Conservation (phyloP, 306 rosid species). For the Casuarina glauca region DNA sequence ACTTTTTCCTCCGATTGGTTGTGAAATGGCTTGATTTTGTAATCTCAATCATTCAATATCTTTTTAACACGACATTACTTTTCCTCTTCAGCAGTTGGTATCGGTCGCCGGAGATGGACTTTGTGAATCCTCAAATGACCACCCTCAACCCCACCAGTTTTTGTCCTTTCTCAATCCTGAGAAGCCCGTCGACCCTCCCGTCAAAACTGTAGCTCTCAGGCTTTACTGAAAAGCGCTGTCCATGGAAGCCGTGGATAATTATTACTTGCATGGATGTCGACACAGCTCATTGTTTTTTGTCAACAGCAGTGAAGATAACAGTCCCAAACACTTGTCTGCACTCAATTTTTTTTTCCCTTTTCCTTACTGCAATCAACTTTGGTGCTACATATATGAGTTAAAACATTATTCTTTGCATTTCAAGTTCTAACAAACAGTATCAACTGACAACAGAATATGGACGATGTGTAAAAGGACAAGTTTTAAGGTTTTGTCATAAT, state of each 20-base stretch:
- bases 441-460: conserved; percentile 55
- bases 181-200: conserved; percentile 1
- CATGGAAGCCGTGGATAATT: neutral
- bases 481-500: conserved; percentile 92
- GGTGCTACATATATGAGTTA: conserved; percentile 16
- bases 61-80: neutral
- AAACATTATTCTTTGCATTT: conserved; percentile 32
- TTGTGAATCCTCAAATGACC: conserved; percentile 40
- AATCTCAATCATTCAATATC: conserved; percentile 36
- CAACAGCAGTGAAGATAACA: conserved; percentile 15
- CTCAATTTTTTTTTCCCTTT: neutral
- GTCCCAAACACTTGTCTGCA: neutral
- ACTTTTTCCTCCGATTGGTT: conserved; percentile 37
- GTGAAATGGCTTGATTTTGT: conserved; percentile 40
- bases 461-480: conserved; percentile 95
- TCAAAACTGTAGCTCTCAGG: neutral
- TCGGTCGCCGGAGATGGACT: conserved; percentile 25
- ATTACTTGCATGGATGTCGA: conserved; percentile 24
- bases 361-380: neutral
- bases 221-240: neutral
- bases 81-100: neutral
- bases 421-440: conserved; percentile 46
- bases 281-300: conserved; percentile 41
- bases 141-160: conserved; percentile 28
- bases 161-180: conserved; percentile 23